Conservation (phyloP, 305 asterid species). For the Solanum hybrid region DNA sequence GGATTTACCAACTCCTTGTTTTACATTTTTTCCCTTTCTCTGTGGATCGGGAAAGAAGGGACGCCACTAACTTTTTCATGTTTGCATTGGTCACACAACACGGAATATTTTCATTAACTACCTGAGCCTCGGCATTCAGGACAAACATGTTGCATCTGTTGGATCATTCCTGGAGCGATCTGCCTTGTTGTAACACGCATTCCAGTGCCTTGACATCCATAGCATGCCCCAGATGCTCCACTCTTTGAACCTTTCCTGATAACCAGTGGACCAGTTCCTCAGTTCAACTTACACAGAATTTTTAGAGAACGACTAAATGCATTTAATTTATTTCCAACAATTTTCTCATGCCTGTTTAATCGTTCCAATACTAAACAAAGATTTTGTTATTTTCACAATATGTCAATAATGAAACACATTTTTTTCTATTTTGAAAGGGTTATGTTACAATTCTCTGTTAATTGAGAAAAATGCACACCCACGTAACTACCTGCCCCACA, state of each 20-base stretch:
- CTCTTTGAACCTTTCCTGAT: constrained; percentile 51
- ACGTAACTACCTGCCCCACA: neutral
- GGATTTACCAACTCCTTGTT: neutral
- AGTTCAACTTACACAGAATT: neutral
- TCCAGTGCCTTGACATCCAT: too few relatives aligned
- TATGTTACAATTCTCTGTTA: neutral
- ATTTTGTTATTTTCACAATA: neutral
- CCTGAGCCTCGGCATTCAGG: constrained; percentile 46
- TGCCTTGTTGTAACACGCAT: too few relatives aligned
- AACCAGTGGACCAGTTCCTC: neutral
- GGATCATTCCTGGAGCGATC: too few relatives aligned
- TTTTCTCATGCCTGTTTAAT: neutral
- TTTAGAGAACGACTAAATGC: neutral
- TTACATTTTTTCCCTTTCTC: neutral
- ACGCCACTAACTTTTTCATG: neutral
- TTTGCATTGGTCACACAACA: neutral
- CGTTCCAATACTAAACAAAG: neutral
- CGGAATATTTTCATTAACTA: neutral
- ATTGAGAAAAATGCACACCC: neutral
- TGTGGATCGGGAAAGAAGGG: neutral
- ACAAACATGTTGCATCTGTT: constrained; percentile 38
- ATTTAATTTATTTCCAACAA: neutral
- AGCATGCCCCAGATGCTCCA: constrained; percentile 22
- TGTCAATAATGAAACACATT: neutral
- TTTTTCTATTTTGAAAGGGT: neutral